Base-by-base conservation (phyloP, 164 flowering plant genomes). In the Cinnamomum micranthum region DNA sequence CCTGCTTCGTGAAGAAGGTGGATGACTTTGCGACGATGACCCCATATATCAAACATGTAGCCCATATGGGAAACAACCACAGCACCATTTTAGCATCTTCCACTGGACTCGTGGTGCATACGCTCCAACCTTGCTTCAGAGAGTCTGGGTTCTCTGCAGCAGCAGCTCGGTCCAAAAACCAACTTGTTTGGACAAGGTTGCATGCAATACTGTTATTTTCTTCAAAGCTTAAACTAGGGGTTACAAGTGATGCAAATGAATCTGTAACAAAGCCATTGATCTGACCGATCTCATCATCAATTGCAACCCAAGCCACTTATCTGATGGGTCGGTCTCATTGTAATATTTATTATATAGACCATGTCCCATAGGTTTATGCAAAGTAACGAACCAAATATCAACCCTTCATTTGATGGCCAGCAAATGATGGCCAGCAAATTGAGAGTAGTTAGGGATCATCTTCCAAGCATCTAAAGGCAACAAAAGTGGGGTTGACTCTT, bases 1-100 rank as follows among this genome's bases (percentile, higher is more conserved):
- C 80, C 77, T 82, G 84, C 82, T 82, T 82, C 41, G 82, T 82
- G 76, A 79, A 82, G 78, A 82, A 79, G 3, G 84, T 79, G 0
- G 78, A 68, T 23, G 77, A 62, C 52, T 82, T 76, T 19, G 80
- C 77, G 27, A 76, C 71, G 2, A 82, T 80, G 23, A 81, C 68
- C 1, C 73, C 80, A 72, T 79, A 82, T 15, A 77, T 52, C 68
- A 82, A 65, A 66, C 82, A 76, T 10, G 80, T 76, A 2, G 47
- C 27, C 84, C 84, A 79, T 74, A 82, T 74, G 0, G 82, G 80
- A 58, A 79, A 63, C 50, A 79, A 23, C 14, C 65, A 59, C 41
- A 79, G 59, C 2, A 79, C 63, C 17, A 50, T 71, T 68, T 82
- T 79, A 2, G 84, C 77, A 41, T 82, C 84, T 79, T 82, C 84